Evolutionary conservation across 2,329 filamentous ascomycete species (phyloP), one percentile per base, ranked within the genome.

Genomic region (Stagonosporopsis chrysanthemi): DNA sequence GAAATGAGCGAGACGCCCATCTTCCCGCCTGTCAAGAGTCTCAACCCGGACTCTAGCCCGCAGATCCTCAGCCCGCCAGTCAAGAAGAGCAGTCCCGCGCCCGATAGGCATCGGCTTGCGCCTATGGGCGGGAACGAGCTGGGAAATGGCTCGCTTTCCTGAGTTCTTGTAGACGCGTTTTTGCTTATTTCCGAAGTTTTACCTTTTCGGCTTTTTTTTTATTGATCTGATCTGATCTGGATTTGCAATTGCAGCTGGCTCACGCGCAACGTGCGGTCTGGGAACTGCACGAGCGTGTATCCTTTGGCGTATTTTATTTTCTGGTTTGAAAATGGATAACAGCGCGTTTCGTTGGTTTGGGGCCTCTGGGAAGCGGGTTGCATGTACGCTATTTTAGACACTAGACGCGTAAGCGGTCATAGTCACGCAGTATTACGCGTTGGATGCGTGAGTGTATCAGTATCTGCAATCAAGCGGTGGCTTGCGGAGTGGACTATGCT

Each of bases 11-110:
- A 75, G 47, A 73, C 68, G 9, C 77, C 83, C 0, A 80, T 88
- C 23, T 75, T 89, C 2, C 87, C 86, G 5, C 86, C 86, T 0
- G 73, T 82, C 2, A 81, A 84, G 38, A 79, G 83, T 1, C 70
- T 90, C 44, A 83, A 85, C 9, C 87, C 87, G 0, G 85, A 82
- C 39, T 82, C 83, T 2, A 81, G 80, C 14, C 79, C 83, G 54
- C 82, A 84, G 62, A 86, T 86, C 55, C 70, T 87, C 47, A 86
- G 84, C 15, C 86, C 87, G 23, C 87, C 86, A 2, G 79, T 85
- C 63, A 87, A 90, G 77, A 78, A 80, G 57, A 52, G 59, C 31
- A 67, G 63, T 40, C 68, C 67, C 4, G 65, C 62, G 23, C 72
- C 69, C 1, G 69, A 72, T 9, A 55, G 66, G 29, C 55, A 58